Evolutionary conservation across 352 stramenopile species (phyloP), one percentile per base, ranked within the genome.

Genomic region (Phytopythium aichiense): DNA sequence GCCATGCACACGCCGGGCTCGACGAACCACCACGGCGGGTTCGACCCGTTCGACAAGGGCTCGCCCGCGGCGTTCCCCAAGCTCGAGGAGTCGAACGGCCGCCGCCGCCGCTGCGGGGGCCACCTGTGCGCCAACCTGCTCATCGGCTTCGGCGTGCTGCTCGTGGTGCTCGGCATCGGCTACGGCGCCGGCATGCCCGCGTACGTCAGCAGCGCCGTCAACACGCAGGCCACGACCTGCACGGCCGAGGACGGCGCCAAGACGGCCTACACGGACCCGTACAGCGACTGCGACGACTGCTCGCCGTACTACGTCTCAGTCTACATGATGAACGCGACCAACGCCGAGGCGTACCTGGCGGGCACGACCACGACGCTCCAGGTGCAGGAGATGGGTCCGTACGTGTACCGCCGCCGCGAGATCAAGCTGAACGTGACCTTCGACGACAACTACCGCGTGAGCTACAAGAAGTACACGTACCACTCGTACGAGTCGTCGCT

Each of bases 391-490:
- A 73, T 91, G 45, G 84, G 84, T 0, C 81, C 81, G 40, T 92
- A 92, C 69, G 68, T 78, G 31, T 92, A 91, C 67, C 79, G 84
- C 30, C 73, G 79, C 13, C 80, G 72, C 49, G 63, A 89, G 66
- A 76, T 86, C 50, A 81, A 79, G 58, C 56, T 87, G 11, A 73
- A 92, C 68, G 80, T 92, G 23, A 67, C 72, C 54, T 68, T 92
- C 52, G 66, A 74, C 50, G 77, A 87, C 59, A 60, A 65, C 54
- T 79, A 82, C 67, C 70, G 58, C 42, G 73, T 92, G 57, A 85
- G 65, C 43, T 92, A 92, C 79, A 89, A 87, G 68, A 74, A 66
- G 63, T 92, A 92, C 74, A 89, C 77, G 57, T 90, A 88, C 71
- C 78, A 90, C 73, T 82, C 70, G 59, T 92, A 74, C 56, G 64